Evolutionary conservation across 208 protist genomes (phyloP).

Genomic region (Strigomonas culicis): DNA sequence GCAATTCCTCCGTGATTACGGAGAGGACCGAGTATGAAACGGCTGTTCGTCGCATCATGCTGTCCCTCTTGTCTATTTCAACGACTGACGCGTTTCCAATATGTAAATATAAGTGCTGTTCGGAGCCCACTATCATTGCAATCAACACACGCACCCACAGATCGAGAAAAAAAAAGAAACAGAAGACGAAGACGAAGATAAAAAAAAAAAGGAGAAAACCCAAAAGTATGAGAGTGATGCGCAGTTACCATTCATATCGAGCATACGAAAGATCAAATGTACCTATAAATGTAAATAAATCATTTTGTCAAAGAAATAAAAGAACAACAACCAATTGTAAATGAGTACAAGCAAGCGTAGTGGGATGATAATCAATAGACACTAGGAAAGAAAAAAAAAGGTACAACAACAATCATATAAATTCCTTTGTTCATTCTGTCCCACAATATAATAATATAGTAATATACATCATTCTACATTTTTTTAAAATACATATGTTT

Average conservation of each 20-base stretch:
- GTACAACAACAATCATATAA: background rate
- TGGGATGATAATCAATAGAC: too few species aligned
- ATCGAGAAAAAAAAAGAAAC: conserved; percentile 12
- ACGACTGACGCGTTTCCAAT: background rate
- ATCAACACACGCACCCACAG: background rate
- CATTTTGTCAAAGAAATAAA: background rate
- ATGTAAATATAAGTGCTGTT: conserved; percentile 3
- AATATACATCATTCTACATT: background rate
- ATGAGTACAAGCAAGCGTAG: background rate
- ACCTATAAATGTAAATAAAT: conserved; percentile 3
- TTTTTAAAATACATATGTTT: conserved; percentile 8
- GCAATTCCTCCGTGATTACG: conserved; percentile 38
- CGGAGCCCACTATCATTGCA: background rate
- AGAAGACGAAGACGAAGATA: background rate
- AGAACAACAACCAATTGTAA: conserved; percentile 2
- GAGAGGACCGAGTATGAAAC: conserved; percentile 27
- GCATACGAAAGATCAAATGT: background rate
- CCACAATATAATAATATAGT: background rate
- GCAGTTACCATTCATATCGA: background rate
- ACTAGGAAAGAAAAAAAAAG: background rate
- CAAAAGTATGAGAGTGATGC: background rate
- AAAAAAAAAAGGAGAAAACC: background rate
- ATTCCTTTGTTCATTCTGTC: background rate
- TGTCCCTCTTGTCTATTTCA: background rate
- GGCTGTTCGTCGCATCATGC: conserved; percentile 34